Evolutionary conservation across 1,284 basidiomycete genomes (phyloP), one percentile per base, ranked within the genome.

Genomic region (Meira miltonrushii): DNA sequence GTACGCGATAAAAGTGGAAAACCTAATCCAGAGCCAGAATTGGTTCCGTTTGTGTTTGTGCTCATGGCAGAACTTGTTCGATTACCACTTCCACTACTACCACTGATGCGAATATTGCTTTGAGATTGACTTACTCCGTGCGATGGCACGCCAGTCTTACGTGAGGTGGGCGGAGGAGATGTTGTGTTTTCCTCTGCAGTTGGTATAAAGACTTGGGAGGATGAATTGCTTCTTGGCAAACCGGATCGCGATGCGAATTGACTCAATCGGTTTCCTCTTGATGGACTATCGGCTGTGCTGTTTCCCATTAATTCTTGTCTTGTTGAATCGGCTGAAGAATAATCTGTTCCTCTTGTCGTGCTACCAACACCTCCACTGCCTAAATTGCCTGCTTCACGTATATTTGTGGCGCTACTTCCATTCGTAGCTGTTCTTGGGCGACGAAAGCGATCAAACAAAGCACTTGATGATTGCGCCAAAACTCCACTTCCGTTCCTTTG

Each of bases 311-410:
- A 33, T 33, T 33, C 28, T 33, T 33, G 28, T 33, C 28, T 33
- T 33, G 28, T 33, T 8, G 28, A 33, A 33, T 33, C 28, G 28
- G 28, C 28, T 33, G 28, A 33, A 33, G 28, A 33, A 33, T 33
- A 33, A 33, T 76, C 0, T 78, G 75, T 49, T 73, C 75, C 0
- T 75, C 74, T 17, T 50, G 25, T 43, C 60, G 61, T 6, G 47
- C 54, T 1, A 61, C 72, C 0, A 71, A 77, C 48, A 33, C 28
- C 28, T 33, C 28, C 28, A 8, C 28, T 33, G 28, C 53, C 56
- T 15, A 72, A 71, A 60, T 61, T 39, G 11, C 19, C 19, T 40
- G 39, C 55, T 41, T 46, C 39, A 39, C 21, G 62, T 23, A 38
- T 60, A 48, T 33, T 63, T 49, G 47, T 61, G 44, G 41, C 63